Evolutionary conservation across 495 filamentous ascomycete genomes (phyloP).

Genomic region (Penicillium silybi): DNA sequence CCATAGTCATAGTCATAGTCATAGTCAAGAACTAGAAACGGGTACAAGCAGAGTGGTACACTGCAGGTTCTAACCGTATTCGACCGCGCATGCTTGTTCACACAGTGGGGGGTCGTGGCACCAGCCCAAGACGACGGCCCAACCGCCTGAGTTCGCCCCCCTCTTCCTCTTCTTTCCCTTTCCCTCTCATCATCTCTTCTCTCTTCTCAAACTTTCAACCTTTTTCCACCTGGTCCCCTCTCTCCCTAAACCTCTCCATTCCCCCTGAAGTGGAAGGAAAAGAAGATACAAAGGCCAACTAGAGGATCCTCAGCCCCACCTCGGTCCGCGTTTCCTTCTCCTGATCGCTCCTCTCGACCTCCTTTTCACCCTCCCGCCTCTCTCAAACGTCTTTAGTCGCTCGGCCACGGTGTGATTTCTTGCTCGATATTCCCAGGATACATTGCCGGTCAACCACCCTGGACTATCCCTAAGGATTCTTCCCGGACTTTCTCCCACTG

Average conservation of each 20-base stretch:
- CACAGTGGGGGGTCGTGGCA: slow-evolving; percentile 43
- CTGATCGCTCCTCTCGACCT: not conserved
- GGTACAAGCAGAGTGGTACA: slow-evolving; percentile 11
- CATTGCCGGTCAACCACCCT: slow-evolving; percentile 16
- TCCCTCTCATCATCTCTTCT: slow-evolving; percentile 6
- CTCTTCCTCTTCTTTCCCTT: slow-evolving; percentile 11
- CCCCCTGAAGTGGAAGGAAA: slow-evolving; percentile 8
- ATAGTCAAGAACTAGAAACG: not conserved
- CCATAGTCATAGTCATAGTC: not conserved
- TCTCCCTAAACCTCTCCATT: slow-evolving; percentile 1
- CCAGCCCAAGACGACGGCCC: slow-evolving; percentile 43
- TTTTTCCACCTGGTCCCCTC: slow-evolving; percentile 5
- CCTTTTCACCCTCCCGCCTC: not conserved
- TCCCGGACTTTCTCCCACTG: slow-evolving; percentile 18
- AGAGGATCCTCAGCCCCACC: slow-evolving; percentile 11
- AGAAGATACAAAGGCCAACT: slow-evolving; percentile 4
- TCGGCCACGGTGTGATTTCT: not conserved
- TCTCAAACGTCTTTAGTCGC: not conserved
- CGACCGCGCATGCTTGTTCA: slow-evolving; percentile 33
- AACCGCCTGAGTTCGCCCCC: slow-evolving; percentile 30
- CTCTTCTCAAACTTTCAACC: slow-evolving; percentile 12
- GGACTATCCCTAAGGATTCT: slow-evolving; percentile 15
- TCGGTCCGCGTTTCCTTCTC: slow-evolving; percentile 10
- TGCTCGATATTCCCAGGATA: slow-evolving; percentile 13
- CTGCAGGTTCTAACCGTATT: slow-evolving; percentile 32